phyloP scores from a whole-genome alignment of 169 alveolate genomes.

The Cryptosporidium bovis region DNA sequence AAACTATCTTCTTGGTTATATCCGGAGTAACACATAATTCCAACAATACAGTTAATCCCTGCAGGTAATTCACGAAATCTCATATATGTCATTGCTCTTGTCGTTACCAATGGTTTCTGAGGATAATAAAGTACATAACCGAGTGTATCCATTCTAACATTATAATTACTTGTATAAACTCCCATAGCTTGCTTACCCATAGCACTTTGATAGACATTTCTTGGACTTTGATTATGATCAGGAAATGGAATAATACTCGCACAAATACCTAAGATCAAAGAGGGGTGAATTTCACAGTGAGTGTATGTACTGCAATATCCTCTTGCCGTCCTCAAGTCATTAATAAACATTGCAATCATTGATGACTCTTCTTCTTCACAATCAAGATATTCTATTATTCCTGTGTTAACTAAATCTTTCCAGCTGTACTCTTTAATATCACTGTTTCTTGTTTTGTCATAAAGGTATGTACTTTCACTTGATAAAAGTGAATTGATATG shows the following conservation, averaged over 20 bases:
- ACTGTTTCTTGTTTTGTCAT: slow-evolving; percentile 72
- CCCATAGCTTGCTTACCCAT: slow-evolving; percentile 99
- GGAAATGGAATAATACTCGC: slow-evolving; percentile 99
- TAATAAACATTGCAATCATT: slow-evolving; percentile 98
- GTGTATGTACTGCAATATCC: slow-evolving; percentile 94
- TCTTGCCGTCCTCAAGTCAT: slow-evolving; percentile 87
- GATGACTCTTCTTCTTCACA: slow-evolving; percentile 99
- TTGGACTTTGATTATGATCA: slow-evolving; percentile 99
- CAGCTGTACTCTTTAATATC: slow-evolving; percentile 77
- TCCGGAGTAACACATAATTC: slow-evolving; percentile 99
- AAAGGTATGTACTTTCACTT: slow-evolving; percentile 9
- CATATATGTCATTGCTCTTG: slow-evolving; percentile 97
- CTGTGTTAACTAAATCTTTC: slow-evolving; percentile 92
- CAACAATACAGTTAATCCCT: slow-evolving; percentile 98
- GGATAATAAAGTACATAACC: slow-evolving; percentile 98
- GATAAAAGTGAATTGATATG: slow-evolving; percentile 78
- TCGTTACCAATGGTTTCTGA: slow-evolving; percentile 98
- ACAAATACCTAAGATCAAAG: slow-evolving; percentile 99
- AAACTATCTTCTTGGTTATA: slow-evolving; percentile 99
- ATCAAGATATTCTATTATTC: slow-evolving; percentile 98
- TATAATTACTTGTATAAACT: slow-evolving; percentile 97
- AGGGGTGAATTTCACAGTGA: slow-evolving; percentile 99
- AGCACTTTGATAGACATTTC: slow-evolving; percentile 99
- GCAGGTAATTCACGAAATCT: slow-evolving; percentile 99
- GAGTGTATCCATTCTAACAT: slow-evolving; percentile 98